Conservation (phyloP, 768 basidiomycete species). For the Amanita exitialis region DNA sequence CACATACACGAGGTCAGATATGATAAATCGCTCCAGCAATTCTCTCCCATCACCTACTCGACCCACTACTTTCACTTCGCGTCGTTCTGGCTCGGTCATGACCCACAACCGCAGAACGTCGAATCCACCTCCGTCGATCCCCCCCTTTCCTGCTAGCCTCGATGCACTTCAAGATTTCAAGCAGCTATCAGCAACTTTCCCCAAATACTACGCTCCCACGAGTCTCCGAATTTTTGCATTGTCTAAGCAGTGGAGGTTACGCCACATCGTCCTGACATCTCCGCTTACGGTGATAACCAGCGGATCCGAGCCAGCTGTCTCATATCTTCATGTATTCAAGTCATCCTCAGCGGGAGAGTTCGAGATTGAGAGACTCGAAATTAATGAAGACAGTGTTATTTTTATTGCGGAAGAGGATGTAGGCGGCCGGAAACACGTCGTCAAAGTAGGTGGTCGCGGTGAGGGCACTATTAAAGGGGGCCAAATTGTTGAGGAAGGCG, state of each 20-base stretch:
- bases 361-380: constrained; percentile 67
- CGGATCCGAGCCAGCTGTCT: constrained; percentile 29
- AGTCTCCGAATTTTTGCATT: constrained; percentile 66
- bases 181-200: constrained; percentile 42
- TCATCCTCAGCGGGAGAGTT: constrained; percentile 43
- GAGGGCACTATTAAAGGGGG: constrained; percentile 38
- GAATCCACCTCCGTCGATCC: constrained; percentile 24
- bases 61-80: constrained; percentile 15
- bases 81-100: constrained; percentile 30
- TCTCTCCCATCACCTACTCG: constrained; percentile 23
- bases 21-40: constrained; percentile 16
- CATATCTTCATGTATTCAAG: constrained; percentile 72
- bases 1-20: constrained; percentile 5
- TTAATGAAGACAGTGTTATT: constrained; percentile 68
- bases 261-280: constrained; percentile 51
- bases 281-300: constrained; percentile 28
- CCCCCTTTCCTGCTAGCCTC: constrained; percentile 54
- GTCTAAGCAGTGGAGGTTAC: constrained; percentile 61
- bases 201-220: constrained; percentile 60
- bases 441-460: constrained; percentile 61
- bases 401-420: constrained; percentile 58
- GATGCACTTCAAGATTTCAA: constrained; percentile 40
- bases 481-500: constrained; percentile 35
- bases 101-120: constrained; percentile 28
- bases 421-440: constrained; percentile 37